Evolutionary conservation across 352 stramenopile species (phyloP), one percentile per base, ranked within the genome.

Genomic region (Phytophthora pinifolia): DNA sequence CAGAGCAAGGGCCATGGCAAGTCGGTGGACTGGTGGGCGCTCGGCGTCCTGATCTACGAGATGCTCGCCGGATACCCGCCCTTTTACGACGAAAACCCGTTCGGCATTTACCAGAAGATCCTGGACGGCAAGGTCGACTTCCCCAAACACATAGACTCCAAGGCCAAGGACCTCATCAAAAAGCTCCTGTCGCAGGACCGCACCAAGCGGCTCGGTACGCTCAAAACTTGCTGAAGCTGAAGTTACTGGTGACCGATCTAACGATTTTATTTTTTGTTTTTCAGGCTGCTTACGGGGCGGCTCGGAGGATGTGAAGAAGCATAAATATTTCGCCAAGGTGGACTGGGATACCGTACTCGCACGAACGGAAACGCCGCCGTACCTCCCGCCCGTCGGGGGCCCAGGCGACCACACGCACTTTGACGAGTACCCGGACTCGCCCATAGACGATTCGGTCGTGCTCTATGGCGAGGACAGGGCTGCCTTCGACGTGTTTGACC

Each of bases 81-180:
- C 3, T 97, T 97, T 50, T 97, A 96, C 56, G 92, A 97, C 70
- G 87, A 97, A 34, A 97, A 95, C 48, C 84, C 88, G 34, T 96
- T 98, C 54, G 88, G 87, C 14, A 97, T 98, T 57, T 98, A 98
- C 65, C 89, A 97, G 47, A 97, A 97, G 63, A 98, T 98, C 47
- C 59, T 97, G 27, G 87, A 92, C 48, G 89, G 84, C 37, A 92
- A 90, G 47, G 83, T 97, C 13, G 88, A 97, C 35, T 95, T 92
- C 56, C 92, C 92, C 25, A 86, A 84, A 55, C 78, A 96, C 70
- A 86, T 98, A 49, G 89, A 97, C 59, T 71, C 68, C 49, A 95
- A 96, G 54, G 86, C 88, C 25, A 94, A 93, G 68, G 86, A 97
- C 50, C 65, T 97, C 34, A 94, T 98, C 56, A 96, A 96, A 65